A percentile compares a stretch with the other conserved stretches of the same genome.
Conservation (phyloP, 2,329 filamentous ascomycete species). For the Pseudogymnoascus sp. region DNA sequence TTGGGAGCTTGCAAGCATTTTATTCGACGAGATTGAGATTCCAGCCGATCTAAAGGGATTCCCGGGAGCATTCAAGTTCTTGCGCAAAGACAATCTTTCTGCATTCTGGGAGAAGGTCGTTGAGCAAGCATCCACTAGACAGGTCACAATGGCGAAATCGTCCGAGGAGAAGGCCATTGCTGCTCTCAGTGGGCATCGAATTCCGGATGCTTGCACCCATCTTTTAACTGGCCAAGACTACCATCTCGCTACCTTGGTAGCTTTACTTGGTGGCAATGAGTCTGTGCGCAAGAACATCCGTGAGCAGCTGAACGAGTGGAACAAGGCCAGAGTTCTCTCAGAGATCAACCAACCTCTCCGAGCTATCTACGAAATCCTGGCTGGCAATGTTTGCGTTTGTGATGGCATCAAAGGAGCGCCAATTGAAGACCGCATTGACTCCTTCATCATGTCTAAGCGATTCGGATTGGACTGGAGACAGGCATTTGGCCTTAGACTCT, state of each 20-base stretch:
- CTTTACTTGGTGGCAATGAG: slow-evolving; percentile 71
- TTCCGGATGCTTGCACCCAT: slow-evolving; percentile 75
- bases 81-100: slow-evolving; percentile 59
- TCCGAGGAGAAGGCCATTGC: slow-evolving; percentile 79
- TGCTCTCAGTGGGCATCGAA: slow-evolving; percentile 68
- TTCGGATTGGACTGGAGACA: slow-evolving; percentile 92
- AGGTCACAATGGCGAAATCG: slow-evolving; percentile 51
- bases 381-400: slow-evolving; percentile 79
- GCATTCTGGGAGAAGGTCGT: slow-evolving; percentile 61
- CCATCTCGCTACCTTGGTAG: slow-evolving; percentile 74
- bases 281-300: slow-evolving; percentile 66
- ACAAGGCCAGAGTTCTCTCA: slow-evolving; percentile 70
- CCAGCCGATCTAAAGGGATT: slow-evolving; percentile 34
- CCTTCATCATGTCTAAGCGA: slow-evolving; percentile 73
- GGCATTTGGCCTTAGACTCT: slow-evolving; percentile 82
- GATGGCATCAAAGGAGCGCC: slow-evolving; percentile 67
- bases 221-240: slow-evolving; percentile 71
- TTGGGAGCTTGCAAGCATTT: slow-evolving; percentile 79
- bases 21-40: slow-evolving; percentile 66
- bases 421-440: slow-evolving; percentile 70
- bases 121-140: slow-evolving; percentile 48
- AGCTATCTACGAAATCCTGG: slow-evolving; percentile 80
- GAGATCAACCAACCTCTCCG: slow-evolving; percentile 82
- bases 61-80: slow-evolving; percentile 30
- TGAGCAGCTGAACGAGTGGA: slow-evolving; percentile 78